Conservation (phyloP, 768 basidiomycete genomes). For the Boletus coccyginus region DNA sequence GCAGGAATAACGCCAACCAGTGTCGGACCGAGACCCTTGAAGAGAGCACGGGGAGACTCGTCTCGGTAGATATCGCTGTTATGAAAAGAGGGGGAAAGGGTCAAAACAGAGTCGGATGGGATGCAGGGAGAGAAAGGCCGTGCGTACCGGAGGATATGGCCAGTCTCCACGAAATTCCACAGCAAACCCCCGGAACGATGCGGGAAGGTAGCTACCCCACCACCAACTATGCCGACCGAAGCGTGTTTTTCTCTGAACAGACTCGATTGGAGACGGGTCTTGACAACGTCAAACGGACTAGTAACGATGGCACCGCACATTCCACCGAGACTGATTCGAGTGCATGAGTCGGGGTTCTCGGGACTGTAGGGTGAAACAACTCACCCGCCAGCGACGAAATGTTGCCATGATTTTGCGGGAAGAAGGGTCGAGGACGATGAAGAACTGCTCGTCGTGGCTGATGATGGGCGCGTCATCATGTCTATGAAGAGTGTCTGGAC, state of each 20-base stretch:
- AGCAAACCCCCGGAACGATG: conserved; percentile 53
- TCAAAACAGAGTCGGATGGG: neutral
- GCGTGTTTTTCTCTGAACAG: conserved; percentile 58
- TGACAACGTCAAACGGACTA: conserved; percentile 97
- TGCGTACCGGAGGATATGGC: conserved; percentile 76
- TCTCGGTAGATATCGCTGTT: conserved; percentile 82
- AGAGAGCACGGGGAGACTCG: conserved; percentile 86
- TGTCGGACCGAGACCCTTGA: conserved; percentile 93
- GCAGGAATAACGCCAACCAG: conserved; percentile 95
- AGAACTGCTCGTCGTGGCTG: conserved; percentile 19
- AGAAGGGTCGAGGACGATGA: conserved; percentile 39
- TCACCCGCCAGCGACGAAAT: conserved; percentile 86
- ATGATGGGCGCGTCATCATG: conserved; percentile 12
- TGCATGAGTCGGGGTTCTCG: conserved; percentile 3
- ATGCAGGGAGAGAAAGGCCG: neutral
- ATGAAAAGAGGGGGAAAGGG: neutral
- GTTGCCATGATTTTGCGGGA: conserved; percentile 79
- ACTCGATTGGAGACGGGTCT: conserved; percentile 93
- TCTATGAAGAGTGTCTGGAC: neutral
- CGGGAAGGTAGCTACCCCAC: conserved; percentile 30
- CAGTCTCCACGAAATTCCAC: conserved; percentile 95
- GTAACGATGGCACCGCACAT: conserved; percentile 98
- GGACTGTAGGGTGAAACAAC: conserved; percentile 24
- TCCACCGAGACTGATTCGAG: conserved; percentile 73
- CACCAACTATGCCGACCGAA: conserved; percentile 31